Evolutionary conservation across 257 asterid species (phyloP).

Genomic region (Nicotiana attenuata): DNA sequence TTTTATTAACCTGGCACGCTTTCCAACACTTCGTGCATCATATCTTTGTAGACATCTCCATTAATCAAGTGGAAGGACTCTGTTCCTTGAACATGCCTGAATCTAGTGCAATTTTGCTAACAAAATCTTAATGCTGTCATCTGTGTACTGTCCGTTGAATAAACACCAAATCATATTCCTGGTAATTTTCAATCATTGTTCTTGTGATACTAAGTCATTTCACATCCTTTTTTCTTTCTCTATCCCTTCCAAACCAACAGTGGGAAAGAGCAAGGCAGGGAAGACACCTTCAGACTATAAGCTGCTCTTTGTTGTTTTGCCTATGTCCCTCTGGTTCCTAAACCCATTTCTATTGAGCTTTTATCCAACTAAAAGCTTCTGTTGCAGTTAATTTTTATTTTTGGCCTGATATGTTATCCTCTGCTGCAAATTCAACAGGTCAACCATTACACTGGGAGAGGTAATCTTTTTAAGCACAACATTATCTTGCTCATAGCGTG

Average conservation of each 20-base stretch:
- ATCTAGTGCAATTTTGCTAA: not conserved
- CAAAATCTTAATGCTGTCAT: not conserved
- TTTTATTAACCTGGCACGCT: no score
- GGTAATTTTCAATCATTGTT: not conserved
- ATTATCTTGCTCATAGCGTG: slow-evolving; percentile 34
- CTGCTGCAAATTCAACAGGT: not conserved
- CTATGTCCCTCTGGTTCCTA: not conserved
- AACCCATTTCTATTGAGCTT: not conserved
- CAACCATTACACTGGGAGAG: slow-evolving; percentile 20
- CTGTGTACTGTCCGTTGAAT: not conserved
- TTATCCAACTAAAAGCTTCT: not conserved
- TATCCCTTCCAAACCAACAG: not conserved
- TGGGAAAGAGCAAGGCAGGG: not conserved
- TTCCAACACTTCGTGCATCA: no score
- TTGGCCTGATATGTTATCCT: not conserved
- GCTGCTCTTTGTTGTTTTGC: not conserved
- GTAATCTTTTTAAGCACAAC: slow-evolving; percentile 36
- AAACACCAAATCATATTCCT: not conserved
- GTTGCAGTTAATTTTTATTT: not conserved
- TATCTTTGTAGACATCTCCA: no score
- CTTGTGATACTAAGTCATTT: not conserved
- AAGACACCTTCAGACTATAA: not conserved
- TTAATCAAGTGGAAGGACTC: no score
- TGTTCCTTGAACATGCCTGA: not conserved
- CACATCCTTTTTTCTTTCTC: not conserved